phyloP scores from a whole-genome alignment of 192 early-diverging fungal genomes.

The Dissophora ornata region DNA sequence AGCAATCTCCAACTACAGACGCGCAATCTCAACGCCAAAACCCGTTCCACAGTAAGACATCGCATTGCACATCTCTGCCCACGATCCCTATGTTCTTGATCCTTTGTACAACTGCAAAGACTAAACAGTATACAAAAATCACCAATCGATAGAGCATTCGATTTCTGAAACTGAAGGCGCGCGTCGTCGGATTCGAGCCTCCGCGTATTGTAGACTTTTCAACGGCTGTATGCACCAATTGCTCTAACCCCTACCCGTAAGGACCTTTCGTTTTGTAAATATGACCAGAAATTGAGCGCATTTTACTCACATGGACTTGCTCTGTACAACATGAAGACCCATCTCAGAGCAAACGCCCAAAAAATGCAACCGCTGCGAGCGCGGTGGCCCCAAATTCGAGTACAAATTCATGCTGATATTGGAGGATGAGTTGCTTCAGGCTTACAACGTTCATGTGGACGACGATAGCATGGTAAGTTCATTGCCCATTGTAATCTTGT shows the following conservation, averaged over 20 bases:
- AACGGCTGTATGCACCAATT: conserved; percentile 1
- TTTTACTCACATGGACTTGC: too few species aligned
- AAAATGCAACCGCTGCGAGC: conserved; percentile 4
- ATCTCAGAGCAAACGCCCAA: too few species aligned
- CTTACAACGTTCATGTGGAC: conserved; percentile 13
- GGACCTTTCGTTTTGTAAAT: not conserved
- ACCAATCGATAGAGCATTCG: conserved; percentile 1
- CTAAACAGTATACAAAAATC: too few species aligned
- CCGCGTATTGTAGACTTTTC: conserved; percentile 24
- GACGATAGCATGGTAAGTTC: conserved; percentile 24
- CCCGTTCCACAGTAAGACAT: too few species aligned
- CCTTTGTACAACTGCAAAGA: too few species aligned
- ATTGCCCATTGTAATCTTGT: conserved; percentile 1
- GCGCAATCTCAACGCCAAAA: too few species aligned
- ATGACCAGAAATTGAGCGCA: too few species aligned
- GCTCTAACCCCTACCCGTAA: conserved; percentile 20
- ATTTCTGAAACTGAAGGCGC: not conserved
- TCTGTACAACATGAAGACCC: too few species aligned
- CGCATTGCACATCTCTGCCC: too few species aligned
- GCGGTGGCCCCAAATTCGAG: not conserved
- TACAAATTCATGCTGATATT: conserved; percentile 23
- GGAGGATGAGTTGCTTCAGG: conserved; percentile 22
- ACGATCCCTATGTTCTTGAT: too few species aligned
- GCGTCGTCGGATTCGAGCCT: conserved; percentile 16
- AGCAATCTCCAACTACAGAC: too few species aligned